These are phyloP conservation scores for Thielaviopsis musarum DNA, from an alignment of 2,329 filamentous ascomycete genomes.

Conservation along the genomic window DNA sequence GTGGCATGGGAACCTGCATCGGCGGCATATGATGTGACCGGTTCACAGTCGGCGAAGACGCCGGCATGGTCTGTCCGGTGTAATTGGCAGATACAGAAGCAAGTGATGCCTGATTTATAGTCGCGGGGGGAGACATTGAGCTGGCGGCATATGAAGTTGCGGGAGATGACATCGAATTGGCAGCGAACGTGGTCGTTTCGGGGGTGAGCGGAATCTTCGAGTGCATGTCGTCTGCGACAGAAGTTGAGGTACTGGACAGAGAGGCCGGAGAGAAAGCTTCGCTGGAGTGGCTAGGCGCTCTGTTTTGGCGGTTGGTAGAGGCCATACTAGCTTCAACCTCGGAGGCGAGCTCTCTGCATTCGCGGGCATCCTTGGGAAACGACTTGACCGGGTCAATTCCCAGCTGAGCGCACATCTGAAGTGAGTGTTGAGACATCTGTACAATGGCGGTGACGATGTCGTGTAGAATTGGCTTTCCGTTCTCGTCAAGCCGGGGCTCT, in stretches of 20 bases:
- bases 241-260: background rate
- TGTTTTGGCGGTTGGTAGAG: too few relatives aligned
- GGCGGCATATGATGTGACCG: too few relatives aligned
- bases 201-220: too few relatives aligned
- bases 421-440: constrained; percentile 4
- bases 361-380: constrained; percentile 1
- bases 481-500: constrained; percentile 47
- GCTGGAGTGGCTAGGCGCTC: background rate
- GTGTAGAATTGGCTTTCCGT: constrained; percentile 46
- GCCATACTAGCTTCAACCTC: background rate
- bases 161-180: too few relatives aligned
- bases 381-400: constrained; percentile 6
- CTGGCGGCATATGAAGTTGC: background rate
- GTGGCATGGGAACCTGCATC: too few relatives aligned
- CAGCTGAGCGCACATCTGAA: constrained; percentile 7
- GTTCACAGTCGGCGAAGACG: too few relatives aligned
- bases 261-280: background rate
- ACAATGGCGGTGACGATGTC: constrained; percentile 31
- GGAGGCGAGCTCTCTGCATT: constrained; percentile 4
- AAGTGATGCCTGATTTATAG: too few relatives aligned
- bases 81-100: too few relatives aligned
- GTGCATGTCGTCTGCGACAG: too few relatives aligned
- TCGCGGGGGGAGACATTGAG: background rate
- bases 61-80: too few relatives aligned
- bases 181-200: too few relatives aligned